Base-by-base conservation (phyloP, 2,329 filamentous ascomycete genomes). In the Chalaropsis thielavioides region DNA sequence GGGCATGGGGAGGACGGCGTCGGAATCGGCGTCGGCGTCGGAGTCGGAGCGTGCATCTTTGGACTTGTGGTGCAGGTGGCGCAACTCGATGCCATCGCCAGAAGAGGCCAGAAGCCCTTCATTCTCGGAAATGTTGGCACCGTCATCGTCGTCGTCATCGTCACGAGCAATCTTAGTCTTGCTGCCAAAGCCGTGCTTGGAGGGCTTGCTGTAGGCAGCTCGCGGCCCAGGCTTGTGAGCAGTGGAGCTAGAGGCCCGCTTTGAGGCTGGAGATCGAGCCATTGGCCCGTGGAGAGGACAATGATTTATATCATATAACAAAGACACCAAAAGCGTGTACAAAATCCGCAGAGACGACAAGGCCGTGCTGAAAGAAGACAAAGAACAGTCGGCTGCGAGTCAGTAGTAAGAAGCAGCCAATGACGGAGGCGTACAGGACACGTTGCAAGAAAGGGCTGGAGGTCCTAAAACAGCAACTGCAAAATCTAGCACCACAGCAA, bases 71-170 rank as follows among this genome's bases (percentile, higher is more conserved):
- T 69, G 46, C 60, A 68, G 62, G 68, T 66, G 67, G 2, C 58
- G 54, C 38, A 64, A 63, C 41, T 69, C 68, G 61, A 68, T 61
- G 54, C 65, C 75, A 3, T 76, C 76, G 6, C 51, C 11, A 1
- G 79, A 77, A 1, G 78, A 72, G 66, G 79, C 79, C 70, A 83
- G 72, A n/a, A 84, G 76, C 51, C 81, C 78, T 70, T 83, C 81
- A 69, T 81, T 74, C 71, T 84, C 82, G 35, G 78, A 79, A 59
- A 72, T 77, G 65, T 81, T 58, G 22, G 15, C 24, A 10, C 44
- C 60, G 41, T 62, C 41, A 19, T 62, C 60, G 11, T 49, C 60
- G 3, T 49, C 24, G n/a, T 46, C 56, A 22, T 40, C 11, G 15
- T 19, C 15, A 10, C 11, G 27, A 17, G 54, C n/a, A 3, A 17